Conservation (phyloP, 2,329 filamentous ascomycete species). For the Emericellopsis atlantica region DNA sequence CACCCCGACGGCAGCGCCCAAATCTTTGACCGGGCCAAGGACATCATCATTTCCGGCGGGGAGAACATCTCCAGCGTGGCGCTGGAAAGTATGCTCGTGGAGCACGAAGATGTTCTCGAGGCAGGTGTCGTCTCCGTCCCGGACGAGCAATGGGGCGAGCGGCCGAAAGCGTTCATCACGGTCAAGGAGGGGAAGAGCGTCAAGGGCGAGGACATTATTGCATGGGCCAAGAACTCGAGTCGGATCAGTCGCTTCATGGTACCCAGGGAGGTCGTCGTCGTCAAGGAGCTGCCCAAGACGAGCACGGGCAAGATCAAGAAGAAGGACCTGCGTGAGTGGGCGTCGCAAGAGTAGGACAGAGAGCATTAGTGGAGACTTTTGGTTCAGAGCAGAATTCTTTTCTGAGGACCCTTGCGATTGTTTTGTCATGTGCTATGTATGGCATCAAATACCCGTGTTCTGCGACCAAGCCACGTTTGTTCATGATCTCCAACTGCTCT, state of each 20-base stretch:
- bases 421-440: too few species aligned
- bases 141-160: conserved; percentile 87
- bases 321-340: conserved; percentile 83
- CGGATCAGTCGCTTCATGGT: conserved; percentile 88
- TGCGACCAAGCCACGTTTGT: too few species aligned
- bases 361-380: too few species aligned
- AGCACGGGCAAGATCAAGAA: conserved; percentile 96
- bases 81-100: conserved; percentile 76
- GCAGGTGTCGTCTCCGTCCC: conserved; percentile 80
- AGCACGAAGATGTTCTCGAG: conserved; percentile 82
- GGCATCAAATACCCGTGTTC: too few species aligned
- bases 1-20: conserved; percentile 83
- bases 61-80: conserved; percentile 96
- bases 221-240: conserved; percentile 74
- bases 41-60: conserved; percentile 95
- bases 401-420: too few species aligned
- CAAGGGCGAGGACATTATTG: conserved; percentile 52
- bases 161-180: conserved; percentile 90
- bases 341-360: conserved; percentile 27
- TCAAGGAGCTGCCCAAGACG: conserved; percentile 88
- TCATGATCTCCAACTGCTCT: too few species aligned
- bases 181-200: conserved; percentile 49
- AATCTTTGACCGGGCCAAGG: conserved; percentile 88
- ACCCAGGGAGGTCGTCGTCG: conserved; percentile 58
- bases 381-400: too few species aligned